Evolutionary conservation across 2,329 filamentous ascomycete species (phyloP).

Genomic region (Apiospora malaysiana): DNA sequence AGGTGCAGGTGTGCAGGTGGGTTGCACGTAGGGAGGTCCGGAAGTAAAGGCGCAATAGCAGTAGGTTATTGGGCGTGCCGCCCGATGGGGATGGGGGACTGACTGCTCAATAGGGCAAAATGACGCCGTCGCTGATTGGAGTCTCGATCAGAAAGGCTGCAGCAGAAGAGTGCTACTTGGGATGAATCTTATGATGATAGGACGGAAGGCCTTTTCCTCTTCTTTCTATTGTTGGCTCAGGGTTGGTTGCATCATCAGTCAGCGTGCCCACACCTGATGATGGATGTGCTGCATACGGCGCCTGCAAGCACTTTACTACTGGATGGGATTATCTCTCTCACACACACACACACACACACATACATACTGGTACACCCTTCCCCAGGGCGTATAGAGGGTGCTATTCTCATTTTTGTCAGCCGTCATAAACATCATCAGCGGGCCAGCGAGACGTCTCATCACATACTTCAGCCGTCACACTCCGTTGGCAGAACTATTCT

Average conservation of each 20-base stretch:
- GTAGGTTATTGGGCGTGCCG: slow-evolving; percentile 7
- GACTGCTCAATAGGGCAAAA: slow-evolving; percentile 13
- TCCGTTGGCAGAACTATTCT: neutral
- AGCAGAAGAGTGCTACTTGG: slow-evolving; percentile 10
- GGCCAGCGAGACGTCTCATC: neutral
- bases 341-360: neutral
- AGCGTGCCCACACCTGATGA: slow-evolving; percentile 3
- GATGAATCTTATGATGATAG: slow-evolving; percentile 14
- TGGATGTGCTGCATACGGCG: neutral
- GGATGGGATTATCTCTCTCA: neutral
- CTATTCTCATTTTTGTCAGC: neutral
- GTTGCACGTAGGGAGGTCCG: neutral
- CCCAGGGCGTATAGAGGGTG: neutral
- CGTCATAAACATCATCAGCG: neutral
- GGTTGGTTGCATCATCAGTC: slow-evolving; percentile 17
- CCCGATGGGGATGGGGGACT: neutral
- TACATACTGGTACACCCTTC: neutral
- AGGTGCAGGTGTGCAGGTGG: too few species aligned
- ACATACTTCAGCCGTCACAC: slow-evolving; percentile 13
- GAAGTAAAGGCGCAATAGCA: slow-evolving; percentile 5
- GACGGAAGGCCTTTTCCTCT: neutral
- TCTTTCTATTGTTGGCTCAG: slow-evolving; percentile 14
- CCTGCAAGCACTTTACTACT: slow-evolving; percentile 14
- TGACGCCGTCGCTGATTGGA: slow-evolving; percentile 14
- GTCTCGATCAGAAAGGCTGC: neutral